Conservation (phyloP, 2,329 filamentous ascomycete genomes). For the Fusarium torreyae region DNA sequence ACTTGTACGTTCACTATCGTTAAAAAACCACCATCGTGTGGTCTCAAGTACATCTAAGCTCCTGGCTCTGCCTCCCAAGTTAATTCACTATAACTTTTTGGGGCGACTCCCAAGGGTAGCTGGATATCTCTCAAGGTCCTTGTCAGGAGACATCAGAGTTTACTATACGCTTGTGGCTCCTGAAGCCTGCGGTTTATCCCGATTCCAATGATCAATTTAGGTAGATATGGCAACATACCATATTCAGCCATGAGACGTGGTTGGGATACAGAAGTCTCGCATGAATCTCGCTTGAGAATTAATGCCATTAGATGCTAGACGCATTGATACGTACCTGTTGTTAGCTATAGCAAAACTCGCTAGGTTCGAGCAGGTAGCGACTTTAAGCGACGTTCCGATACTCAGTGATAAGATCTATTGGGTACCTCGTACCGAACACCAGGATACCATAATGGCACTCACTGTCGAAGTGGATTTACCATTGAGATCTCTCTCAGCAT, state of each 20-base stretch:
- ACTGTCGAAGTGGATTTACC: too few relatives aligned
- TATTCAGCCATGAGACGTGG: background rate
- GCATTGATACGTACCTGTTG: conserved; percentile 9
- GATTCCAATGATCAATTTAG: background rate
- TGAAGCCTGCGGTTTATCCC: background rate
- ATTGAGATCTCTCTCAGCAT: too few relatives aligned
- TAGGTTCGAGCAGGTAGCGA: background rate
- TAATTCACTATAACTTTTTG: too few relatives aligned
- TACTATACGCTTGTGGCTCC: background rate
- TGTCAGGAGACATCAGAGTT: background rate
- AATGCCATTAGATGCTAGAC: background rate
- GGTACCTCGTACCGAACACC: background rate
- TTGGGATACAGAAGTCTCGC: background rate
- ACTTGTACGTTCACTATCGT: too few relatives aligned
- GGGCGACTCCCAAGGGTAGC: too few relatives aligned
- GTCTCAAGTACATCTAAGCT: too few relatives aligned
- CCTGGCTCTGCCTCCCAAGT: too few relatives aligned
- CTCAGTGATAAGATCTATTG: conserved; percentile 14
- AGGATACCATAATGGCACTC: too few relatives aligned
- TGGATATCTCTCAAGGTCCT: too few relatives aligned
- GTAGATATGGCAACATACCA: too few relatives aligned
- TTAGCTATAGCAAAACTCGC: background rate
- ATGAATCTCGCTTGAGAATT: conserved; percentile 2
- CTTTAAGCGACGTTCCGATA: conserved; percentile 36
- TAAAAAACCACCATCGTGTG: too few relatives aligned